Conservation (phyloP, 2,329 filamentous ascomycete genomes). For the Xylaria sp. region DNA sequence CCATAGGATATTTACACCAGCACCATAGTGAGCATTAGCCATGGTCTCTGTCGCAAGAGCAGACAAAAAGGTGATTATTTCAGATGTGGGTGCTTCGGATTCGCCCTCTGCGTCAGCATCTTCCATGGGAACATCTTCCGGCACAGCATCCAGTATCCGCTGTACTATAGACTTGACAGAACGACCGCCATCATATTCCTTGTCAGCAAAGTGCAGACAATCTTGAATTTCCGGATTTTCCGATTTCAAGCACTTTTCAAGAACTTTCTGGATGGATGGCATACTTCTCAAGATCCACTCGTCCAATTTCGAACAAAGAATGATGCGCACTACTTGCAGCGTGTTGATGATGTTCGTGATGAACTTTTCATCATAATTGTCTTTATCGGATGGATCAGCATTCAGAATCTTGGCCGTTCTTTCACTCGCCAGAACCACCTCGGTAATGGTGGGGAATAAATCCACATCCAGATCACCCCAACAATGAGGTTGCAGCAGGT, state of each 20-base stretch:
- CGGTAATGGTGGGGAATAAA: constrained; percentile 88
- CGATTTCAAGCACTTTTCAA: constrained; percentile 88
- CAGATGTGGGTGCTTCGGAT: constrained; percentile 81
- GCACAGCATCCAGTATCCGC: constrained; percentile 88
- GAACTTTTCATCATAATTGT: constrained; percentile 85
- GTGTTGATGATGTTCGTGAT: constrained; percentile 92
- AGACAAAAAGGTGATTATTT: constrained; percentile 87
- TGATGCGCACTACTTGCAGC: constrained; percentile 88
- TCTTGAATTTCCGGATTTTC: constrained; percentile 95
- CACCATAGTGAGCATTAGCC: constrained; percentile 81
- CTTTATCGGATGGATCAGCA: constrained; percentile 70
- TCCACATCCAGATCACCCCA: constrained; percentile 95
- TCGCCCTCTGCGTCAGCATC: constrained; percentile 87
- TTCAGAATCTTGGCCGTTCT: constrained; percentile 72
- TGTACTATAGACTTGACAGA: constrained; percentile 80
- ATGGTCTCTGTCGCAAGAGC: constrained; percentile 89
- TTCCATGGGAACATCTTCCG: constrained; percentile 79
- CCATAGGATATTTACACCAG: constrained; percentile 94
- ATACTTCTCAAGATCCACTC: constrained; percentile 90
- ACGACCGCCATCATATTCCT: constrained; percentile 74
- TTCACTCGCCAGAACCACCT: constrained; percentile 84
- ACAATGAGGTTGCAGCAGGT: constrained; percentile 85
- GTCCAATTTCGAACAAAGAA: constrained; percentile 86
- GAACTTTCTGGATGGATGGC: constrained; percentile 81
- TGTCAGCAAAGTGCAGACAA: constrained; percentile 81